Evolutionary conservation across 805 yeast genomes (phyloP).

Genomic region (Kuraishia piskuri): DNA sequence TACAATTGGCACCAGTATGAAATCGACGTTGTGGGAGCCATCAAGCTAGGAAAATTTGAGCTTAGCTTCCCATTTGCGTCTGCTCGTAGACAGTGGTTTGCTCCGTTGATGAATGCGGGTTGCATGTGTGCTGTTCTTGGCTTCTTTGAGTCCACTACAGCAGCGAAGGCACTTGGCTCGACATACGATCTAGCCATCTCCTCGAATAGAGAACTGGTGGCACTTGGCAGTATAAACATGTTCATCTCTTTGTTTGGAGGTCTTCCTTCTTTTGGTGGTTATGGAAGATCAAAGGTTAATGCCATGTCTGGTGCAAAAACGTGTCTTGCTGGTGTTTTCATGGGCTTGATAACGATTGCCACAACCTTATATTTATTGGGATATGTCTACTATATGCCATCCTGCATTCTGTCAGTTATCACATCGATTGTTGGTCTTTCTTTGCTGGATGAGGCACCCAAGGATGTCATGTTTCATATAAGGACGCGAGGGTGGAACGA

Average conservation of each 20-base stretch:
- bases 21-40: conserved; percentile 62
- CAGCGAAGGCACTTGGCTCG: conserved; percentile 78
- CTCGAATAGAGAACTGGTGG: conserved; percentile 85
- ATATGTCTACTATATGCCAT: conserved; percentile 65
- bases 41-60: conserved; percentile 41
- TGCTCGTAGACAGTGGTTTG: conserved; percentile 36
- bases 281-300: conserved; percentile 87
- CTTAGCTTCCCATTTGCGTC: conserved; percentile 51
- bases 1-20: conserved; percentile 44
- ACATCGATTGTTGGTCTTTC: conserved; percentile 72
- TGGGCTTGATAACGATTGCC: conserved; percentile 68
- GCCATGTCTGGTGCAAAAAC: conserved; percentile 83
- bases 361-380: conserved; percentile 54
- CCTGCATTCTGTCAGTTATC: conserved; percentile 71
- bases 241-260: conserved; percentile 54
- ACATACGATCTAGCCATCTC: conserved; percentile 66
- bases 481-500: conserved; percentile 71
- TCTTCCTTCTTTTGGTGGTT: conserved; percentile 91
- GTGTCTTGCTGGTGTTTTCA: conserved; percentile 72
- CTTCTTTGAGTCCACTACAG: conserved; percentile 88
- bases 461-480: conserved; percentile 67
- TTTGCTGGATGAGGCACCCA: conserved; percentile 77
- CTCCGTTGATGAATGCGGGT: conserved; percentile 55
- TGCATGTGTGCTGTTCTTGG: conserved; percentile 80
- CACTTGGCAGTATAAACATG: conserved; percentile 72